Evolutionary conservation across 2,329 filamentous ascomycete genomes (phyloP).

Genomic region (Didymella pomorum): DNA sequence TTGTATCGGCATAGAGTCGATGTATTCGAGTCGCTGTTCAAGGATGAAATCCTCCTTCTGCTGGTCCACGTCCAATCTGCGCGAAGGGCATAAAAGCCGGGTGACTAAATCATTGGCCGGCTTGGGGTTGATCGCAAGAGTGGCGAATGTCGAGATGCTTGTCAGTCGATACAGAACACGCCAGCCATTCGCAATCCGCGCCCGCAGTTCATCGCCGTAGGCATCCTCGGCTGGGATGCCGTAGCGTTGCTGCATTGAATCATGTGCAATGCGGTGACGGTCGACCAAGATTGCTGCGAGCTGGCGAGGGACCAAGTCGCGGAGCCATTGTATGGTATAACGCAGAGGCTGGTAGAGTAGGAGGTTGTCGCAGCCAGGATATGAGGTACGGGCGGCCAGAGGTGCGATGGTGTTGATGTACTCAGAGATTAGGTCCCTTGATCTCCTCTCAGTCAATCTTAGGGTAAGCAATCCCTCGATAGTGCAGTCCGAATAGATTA

Average conservation of each 20-base stretch:
- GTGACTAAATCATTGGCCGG: conserved; percentile 23
- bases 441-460: conserved; percentile 30
- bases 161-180: conserved; percentile 35
- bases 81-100: conserved; percentile 27
- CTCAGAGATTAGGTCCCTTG: conserved; percentile 34
- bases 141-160: conserved; percentile 37
- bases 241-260: conserved; percentile 29
- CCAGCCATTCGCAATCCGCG: conserved; percentile 41
- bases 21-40: conserved; percentile 32
- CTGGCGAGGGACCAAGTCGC: conserved; percentile 38
- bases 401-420: conserved; percentile 42
- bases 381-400: conserved; percentile 38
- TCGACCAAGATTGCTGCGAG: conserved; percentile 44
- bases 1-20: conserved; percentile 26
- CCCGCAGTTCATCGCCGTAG: conserved; percentile 40
- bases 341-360: conserved; percentile 17
- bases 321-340: conserved; percentile 33
- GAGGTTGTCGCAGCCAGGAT: conserved; percentile 32
- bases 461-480: conserved; percentile 40
- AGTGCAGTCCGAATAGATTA: conserved; percentile 37
- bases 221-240: conserved; percentile 43
- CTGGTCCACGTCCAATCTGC: conserved; percentile 27
- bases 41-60: conserved; percentile 34
- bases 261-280: conserved; percentile 36
- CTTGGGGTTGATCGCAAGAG: conserved; percentile 15